A percentile compares a stretch with the other conserved stretches of the same genome.
phyloP scores from a whole-genome alignment of 1,284 basidiomycete species.

The Wallemia hederae region DNA sequence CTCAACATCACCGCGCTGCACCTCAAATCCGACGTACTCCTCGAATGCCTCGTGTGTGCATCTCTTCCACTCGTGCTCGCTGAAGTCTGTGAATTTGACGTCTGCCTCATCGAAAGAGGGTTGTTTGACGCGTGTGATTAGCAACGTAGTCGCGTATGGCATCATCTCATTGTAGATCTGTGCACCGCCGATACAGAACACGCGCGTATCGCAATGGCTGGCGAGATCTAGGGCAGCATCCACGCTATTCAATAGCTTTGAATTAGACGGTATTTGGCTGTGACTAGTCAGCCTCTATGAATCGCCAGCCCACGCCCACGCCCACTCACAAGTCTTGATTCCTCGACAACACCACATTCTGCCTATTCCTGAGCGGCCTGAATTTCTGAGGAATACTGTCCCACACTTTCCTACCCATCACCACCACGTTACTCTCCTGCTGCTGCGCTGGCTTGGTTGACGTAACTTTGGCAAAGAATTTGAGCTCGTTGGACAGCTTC shows the following conservation, averaged over 20 bases:
- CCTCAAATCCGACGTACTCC: conserved; percentile 48
- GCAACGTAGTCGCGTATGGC: conserved; percentile 37
- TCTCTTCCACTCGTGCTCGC: conserved; percentile 25
- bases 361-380: conserved; percentile 43
- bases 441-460: conserved; percentile 22
- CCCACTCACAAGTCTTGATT: conserved; percentile 34
- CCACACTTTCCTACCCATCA: conserved; percentile 97
- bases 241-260: not conserved
- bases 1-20: conserved; percentile 38
- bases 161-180: conserved; percentile 38
- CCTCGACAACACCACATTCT: conserved; percentile 55
- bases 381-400: conserved; percentile 78
- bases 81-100: conserved; percentile 52
- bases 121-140: conserved; percentile 53
- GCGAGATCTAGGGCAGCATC: conserved; percentile 9
- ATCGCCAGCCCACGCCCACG: conserved; percentile 13
- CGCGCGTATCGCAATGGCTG: conserved; percentile 12
- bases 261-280: conserved; percentile 2
- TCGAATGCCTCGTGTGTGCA: conserved; percentile 31
- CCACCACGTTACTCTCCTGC: conserved; percentile 36
- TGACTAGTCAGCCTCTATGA: conserved; percentile 5
- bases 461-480: conserved; percentile 65
- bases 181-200: conserved; percentile 72
- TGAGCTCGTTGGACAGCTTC: conserved; percentile 66
- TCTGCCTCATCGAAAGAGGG: conserved; percentile 58